Conservation (phyloP, 495 filamentous ascomycete genomes). For the Penicillium pulvis region DNA sequence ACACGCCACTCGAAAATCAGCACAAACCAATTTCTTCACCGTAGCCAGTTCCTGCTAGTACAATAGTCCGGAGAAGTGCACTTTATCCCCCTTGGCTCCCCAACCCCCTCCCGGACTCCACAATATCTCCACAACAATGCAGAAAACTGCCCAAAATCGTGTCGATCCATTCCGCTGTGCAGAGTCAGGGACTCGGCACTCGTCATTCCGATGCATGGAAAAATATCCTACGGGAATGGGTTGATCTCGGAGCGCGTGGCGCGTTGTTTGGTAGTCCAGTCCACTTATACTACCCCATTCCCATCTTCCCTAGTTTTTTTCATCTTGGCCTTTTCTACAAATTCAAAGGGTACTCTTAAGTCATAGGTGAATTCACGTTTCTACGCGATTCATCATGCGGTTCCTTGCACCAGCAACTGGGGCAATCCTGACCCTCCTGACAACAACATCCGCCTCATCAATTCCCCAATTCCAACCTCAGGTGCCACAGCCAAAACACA, state of each 20-base stretch:
- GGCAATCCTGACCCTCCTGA: not conserved
- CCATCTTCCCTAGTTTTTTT: not conserved
- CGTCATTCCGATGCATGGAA: not conserved
- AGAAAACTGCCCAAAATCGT: not conserved
- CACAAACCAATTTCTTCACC: not conserved
- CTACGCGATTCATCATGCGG: not conserved
- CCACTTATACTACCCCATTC: not conserved
- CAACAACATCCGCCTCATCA: not conserved
- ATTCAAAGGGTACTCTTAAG: not conserved
- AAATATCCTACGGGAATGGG: not conserved
- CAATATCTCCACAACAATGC: constrained; percentile 1
- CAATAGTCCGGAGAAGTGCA: not conserved
- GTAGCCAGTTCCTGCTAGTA: not conserved
- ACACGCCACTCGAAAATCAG: not conserved
- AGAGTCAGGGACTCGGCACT: constrained; percentile 8
- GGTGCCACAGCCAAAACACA: not conserved
- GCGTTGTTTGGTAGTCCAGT: not conserved
- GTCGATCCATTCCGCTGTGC: constrained; percentile 25
- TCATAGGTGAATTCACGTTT: too few relatives aligned
- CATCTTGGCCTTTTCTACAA: too few relatives aligned
- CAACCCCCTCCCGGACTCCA: not conserved
- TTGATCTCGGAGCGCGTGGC: not conserved
- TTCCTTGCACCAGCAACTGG: not conserved
- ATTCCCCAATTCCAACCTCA: not conserved
- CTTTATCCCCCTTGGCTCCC: not conserved